A percentile compares a stretch with the other conserved stretches of the same genome.
phyloP scores from a whole-genome alignment of 169 alveolate genomes.

The Amoebophrya sp. region DNA sequence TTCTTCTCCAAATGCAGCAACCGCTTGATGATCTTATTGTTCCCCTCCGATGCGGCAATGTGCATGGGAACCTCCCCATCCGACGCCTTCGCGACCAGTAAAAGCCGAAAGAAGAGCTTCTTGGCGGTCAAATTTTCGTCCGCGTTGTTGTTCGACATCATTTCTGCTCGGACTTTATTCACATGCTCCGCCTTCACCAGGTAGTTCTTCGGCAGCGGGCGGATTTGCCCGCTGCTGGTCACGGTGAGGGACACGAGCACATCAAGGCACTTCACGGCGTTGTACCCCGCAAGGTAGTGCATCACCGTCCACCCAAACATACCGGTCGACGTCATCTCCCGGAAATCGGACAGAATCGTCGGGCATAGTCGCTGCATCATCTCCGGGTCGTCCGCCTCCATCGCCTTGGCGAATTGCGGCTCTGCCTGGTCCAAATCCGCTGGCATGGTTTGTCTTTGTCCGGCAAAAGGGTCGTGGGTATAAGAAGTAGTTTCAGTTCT shows the following conservation, averaged over 20 bases:
- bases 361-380: background rate
- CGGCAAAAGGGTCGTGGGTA: background rate
- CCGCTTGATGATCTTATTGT: background rate
- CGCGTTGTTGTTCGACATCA: background rate
- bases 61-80: background rate
- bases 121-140: background rate
- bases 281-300: background rate
- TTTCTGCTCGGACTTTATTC: too few relatives aligned
- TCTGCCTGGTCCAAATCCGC: background rate
- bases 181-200: background rate
- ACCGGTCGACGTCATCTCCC: too few relatives aligned
- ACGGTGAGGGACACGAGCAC: background rate
- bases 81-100: background rate
- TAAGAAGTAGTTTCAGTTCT: background rate
- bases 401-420: background rate
- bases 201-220: background rate
- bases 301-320: background rate
- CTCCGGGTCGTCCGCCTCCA: background rate
- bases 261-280: background rate
- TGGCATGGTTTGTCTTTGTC: background rate
- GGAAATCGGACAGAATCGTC: too few relatives aligned
- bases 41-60: background rate
- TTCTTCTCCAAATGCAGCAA: background rate
- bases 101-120: background rate
- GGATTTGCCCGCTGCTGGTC: background rate